Evolutionary conservation across 2,329 filamentous ascomycete genomes (phyloP), one percentile per base, ranked within the genome.

Genomic region (Apiospora pterosperma): DNA sequence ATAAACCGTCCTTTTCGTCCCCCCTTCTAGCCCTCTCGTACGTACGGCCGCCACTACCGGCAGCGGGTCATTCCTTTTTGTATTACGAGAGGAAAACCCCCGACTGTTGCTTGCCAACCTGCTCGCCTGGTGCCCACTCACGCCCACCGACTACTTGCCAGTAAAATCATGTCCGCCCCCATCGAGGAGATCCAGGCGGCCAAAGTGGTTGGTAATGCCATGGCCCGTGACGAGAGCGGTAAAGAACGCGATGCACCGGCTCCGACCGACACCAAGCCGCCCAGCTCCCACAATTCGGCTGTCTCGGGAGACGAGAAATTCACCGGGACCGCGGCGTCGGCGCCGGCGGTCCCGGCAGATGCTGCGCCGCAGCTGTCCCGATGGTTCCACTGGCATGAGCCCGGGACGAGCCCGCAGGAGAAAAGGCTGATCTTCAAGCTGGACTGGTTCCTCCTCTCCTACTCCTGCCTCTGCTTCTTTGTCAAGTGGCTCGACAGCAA

Each of bases 401-500:
- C 77, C 1, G 75, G 75, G 36, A 80, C 78, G 0, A 76, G 73
- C 11, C 72, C 71, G 2, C 75, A 77, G 65, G 80, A 85, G 69
- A 80, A 80, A 64, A 75, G 72, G 44, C 77, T 85, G 11, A 76
- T 84, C 21, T 75, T 79, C 63, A 66, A 67, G 38, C 62, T 67
- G 23, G 66, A 67, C 12, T 67, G 64, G 64, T 68, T 64, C 59
- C 52, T 68, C 25, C 70, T 80, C 1, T 72, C 74, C 2, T 80
- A 79, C 65, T 77, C 76, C 12, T 84, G 82, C 59, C 68, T 84
- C 3, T 79, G 76, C 28, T 83, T 78, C 64, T 84, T 83, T 66
- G 75, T 81, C 66, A 84, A 84, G 66, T 74, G 76, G 70, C 76
- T 84, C 11, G 82, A 84, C 67, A 75, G 77, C 44, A 78, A 77